phyloP scores from a whole-genome alignment of 495 filamentous ascomycete genomes.

The Trichodelitschia bisporula region DNA sequence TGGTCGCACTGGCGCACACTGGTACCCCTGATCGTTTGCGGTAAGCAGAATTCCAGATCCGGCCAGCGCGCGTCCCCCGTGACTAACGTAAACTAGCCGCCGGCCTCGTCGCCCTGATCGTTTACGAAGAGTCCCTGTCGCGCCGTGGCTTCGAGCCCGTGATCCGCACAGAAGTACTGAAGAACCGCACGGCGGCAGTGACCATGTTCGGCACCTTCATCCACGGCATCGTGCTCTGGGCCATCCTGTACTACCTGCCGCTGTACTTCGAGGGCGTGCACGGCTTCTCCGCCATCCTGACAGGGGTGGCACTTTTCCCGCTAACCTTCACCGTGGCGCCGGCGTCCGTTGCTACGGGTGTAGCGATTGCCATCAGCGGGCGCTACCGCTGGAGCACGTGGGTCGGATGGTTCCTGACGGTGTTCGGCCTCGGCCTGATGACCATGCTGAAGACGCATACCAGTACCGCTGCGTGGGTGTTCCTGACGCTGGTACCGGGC shows the following conservation, averaged over 20 bases:
- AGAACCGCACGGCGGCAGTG: conserved; percentile 19
- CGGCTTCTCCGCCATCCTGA: conserved; percentile 23
- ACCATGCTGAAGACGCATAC: conserved; percentile 22
- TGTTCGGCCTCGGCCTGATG: conserved; percentile 22
- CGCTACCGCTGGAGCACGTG: conserved; percentile 26
- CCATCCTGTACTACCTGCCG: conserved; percentile 16
- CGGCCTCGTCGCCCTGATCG: conserved; percentile 11
- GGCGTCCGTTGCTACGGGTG: conserved; percentile 21
- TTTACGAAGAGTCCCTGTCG: conserved; percentile 15
- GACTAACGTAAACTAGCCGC: too few relatives aligned
- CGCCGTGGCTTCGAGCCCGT: conserved; percentile 27
- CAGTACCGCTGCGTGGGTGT: conserved; percentile 20
- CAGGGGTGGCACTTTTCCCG: conserved; percentile 36
- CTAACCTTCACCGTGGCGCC: conserved; percentile 29
- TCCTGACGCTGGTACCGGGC: conserved; percentile 22
- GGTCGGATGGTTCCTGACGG: conserved; percentile 26
- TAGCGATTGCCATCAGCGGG: conserved; percentile 20
- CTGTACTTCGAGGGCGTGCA: conserved; percentile 40
- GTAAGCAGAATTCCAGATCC: too few relatives aligned
- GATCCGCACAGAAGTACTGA: conserved; percentile 26
- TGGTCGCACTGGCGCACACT: conserved; percentile 26
- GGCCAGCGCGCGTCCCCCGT: too few relatives aligned
- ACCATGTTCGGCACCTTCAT: conserved; percentile 23
- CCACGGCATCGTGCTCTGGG: conserved; percentile 28
- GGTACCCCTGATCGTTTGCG: conserved; percentile 14